These are phyloP conservation scores for Morella rubra DNA, from an alignment of 306 rosid species.

Conservation along the genomic window DNA sequence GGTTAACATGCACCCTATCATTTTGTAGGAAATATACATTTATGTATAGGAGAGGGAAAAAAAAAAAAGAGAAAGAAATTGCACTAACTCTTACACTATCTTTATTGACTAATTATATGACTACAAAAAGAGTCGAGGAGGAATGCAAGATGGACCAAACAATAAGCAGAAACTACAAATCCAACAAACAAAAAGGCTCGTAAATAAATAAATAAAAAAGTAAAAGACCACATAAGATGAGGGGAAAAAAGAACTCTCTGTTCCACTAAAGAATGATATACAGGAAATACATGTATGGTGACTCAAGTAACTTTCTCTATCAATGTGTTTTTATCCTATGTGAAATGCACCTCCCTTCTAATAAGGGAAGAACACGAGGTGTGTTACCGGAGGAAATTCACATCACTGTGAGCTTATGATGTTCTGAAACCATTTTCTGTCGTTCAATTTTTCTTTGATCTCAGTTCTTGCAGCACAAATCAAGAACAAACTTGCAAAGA, in stretches of 20 bases:
- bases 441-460: constrained; percentile 49
- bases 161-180: neutral
- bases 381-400: constrained; percentile 7
- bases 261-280: constrained; percentile 10
- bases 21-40: too few relatives aligned
- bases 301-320: constrained; percentile 16
- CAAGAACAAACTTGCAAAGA: constrained; percentile 65
- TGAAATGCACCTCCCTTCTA: neutral
- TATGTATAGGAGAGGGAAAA: too few relatives aligned
- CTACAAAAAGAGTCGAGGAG: neutral
- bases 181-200: neutral
- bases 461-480: constrained; percentile 61
- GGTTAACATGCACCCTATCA: neutral
- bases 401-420: constrained; percentile 25
- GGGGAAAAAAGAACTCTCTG: too few relatives aligned
- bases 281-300: constrained; percentile 18
- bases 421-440: constrained; percentile 46
- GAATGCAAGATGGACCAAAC: neutral
- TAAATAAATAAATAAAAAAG: neutral
- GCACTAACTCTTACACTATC: neutral
- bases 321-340: constrained; percentile 16
- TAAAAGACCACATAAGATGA: neutral
- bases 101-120: neutral
- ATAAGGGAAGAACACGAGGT: neutral
- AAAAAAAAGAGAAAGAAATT: too few relatives aligned